These are phyloP conservation scores for Magnusiomyces ingens DNA, from an alignment of 1,139 yeast genomes.

Conservation along the genomic window DNA sequence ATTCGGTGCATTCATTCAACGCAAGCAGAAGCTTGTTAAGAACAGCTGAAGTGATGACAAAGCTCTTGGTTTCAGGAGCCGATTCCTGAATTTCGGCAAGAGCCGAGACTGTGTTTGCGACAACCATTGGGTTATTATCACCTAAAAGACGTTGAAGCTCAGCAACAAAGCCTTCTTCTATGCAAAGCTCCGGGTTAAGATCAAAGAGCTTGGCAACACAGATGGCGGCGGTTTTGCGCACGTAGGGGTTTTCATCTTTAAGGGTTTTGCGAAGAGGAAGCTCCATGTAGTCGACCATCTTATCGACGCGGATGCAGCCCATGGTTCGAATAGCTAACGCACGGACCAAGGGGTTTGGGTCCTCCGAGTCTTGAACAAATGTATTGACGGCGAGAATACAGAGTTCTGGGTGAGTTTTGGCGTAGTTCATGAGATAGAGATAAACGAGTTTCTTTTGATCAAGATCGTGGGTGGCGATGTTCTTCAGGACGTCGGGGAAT, in stretches of 20 bases:
- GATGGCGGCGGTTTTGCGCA: slow-evolving; percentile 93
- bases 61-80: slow-evolving; percentile 48
- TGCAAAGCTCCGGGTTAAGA: slow-evolving; percentile 68
- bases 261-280: slow-evolving; percentile 81
- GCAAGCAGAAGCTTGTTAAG: slow-evolving; percentile 69
- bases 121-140: slow-evolving; percentile 92
- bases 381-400: slow-evolving; percentile 96
- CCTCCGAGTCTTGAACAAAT: slow-evolving; percentile 89
- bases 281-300: slow-evolving; percentile 91
- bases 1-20: slow-evolving; percentile 94
- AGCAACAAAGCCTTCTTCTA: slow-evolving; percentile 81
- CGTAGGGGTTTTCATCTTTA: slow-evolving; percentile 92
- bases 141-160: slow-evolving; percentile 62
- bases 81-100: slow-evolving; percentile 73
- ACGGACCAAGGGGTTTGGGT: slow-evolving; percentile 91
- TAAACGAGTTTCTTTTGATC: slow-evolving; percentile 96
- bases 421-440: slow-evolving; percentile 92
- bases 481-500: slow-evolving; percentile 93
- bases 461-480: slow-evolving; percentile 92
- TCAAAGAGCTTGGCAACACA: slow-evolving; percentile 95
- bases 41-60: slow-evolving; percentile 40
- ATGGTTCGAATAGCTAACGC: slow-evolving; percentile 96
- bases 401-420: slow-evolving; percentile 91
- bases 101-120: slow-evolving; percentile 83
- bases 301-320: slow-evolving; percentile 96